Percentiles rank a stretch among this genome's conserved stretches.
Evolutionary conservation across 352 stramenopile species (phyloP).

Genomic region (Phytophthora tentaculata): DNA sequence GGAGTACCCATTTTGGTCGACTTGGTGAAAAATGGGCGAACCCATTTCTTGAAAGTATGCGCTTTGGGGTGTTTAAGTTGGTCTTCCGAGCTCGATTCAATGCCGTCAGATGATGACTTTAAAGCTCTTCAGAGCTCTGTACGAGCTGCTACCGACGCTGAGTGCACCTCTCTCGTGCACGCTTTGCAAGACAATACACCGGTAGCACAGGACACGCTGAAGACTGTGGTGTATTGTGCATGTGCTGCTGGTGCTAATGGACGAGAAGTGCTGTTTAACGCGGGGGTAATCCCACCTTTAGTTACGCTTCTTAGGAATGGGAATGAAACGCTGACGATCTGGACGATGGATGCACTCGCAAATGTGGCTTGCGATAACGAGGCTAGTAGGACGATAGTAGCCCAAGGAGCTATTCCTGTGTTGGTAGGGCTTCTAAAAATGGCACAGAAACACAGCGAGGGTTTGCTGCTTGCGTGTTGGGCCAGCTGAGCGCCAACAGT

Average conservation of each 20-base stretch:
- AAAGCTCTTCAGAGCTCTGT: constrained; percentile 8
- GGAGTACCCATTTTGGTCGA: constrained; percentile 4
- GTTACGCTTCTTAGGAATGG: background rate
- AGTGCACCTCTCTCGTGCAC: background rate
- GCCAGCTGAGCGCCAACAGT: background rate
- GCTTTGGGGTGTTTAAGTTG: constrained; percentile 12
- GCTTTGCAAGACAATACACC: background rate
- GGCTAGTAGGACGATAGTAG: background rate
- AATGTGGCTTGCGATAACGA: constrained; percentile 8
- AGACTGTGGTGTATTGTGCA: constrained; percentile 4
- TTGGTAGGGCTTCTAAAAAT: background rate
- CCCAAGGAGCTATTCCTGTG: constrained; percentile 8
- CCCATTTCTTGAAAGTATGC: constrained; percentile 6
- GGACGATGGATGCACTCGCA: constrained; percentile 8
- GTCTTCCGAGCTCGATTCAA: constrained; percentile 1
- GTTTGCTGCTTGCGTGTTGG: constrained; percentile 5
- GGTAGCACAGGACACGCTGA: constrained; percentile 1
- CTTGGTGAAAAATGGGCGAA: constrained; percentile 1
- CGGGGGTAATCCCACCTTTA: background rate
- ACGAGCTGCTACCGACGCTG: constrained; percentile 1
- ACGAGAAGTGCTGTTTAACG: background rate
- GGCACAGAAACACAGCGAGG: constrained; percentile 5
- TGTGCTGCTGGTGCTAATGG: background rate
- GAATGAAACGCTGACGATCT: constrained; percentile 6
- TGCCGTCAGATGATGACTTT: background rate